Conservation (phyloP, 768 basidiomycete genomes). For the Sarcodon sp. region DNA sequence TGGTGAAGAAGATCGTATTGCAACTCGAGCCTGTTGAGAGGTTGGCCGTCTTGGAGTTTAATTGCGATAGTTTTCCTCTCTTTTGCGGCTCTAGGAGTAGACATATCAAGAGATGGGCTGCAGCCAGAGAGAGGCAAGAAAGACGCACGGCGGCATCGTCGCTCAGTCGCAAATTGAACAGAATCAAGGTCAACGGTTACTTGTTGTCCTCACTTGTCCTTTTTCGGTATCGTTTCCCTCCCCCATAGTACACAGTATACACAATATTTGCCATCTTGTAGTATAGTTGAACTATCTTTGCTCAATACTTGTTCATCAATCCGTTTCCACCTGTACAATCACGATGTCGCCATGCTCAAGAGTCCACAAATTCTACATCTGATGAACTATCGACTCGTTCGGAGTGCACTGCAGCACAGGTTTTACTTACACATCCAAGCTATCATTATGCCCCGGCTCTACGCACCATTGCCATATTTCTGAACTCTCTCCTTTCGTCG, state of each 20-base stretch:
- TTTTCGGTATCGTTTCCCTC: background rate
- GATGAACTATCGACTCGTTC: too few relatives aligned
- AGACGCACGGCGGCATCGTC: background rate
- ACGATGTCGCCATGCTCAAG: too few relatives aligned
- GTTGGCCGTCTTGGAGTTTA: constrained; percentile 50
- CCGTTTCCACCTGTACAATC: too few relatives aligned
- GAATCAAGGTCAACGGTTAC: too few relatives aligned
- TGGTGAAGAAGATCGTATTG: constrained; percentile 39
- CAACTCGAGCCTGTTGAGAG: constrained; percentile 52
- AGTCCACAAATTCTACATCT: too few relatives aligned
- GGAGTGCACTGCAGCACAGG: too few relatives aligned
- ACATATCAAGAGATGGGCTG: background rate
- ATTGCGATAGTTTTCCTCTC: constrained; percentile 28
- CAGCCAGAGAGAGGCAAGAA: background rate
- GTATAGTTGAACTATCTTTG: too few relatives aligned
- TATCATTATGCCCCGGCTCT: background rate
- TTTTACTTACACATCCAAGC: too few relatives aligned
- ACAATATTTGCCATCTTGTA: too few relatives aligned
- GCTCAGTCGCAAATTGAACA: background rate
- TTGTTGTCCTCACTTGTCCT: background rate
- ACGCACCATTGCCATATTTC: background rate
- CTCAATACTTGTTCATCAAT: too few relatives aligned
- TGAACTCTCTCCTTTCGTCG: background rate
- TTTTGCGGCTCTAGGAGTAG: background rate
- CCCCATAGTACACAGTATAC: too few relatives aligned